These are phyloP conservation scores for Starmera caribaea DNA, from an alignment of 805 yeast genomes.

Conservation along the genomic window DNA sequence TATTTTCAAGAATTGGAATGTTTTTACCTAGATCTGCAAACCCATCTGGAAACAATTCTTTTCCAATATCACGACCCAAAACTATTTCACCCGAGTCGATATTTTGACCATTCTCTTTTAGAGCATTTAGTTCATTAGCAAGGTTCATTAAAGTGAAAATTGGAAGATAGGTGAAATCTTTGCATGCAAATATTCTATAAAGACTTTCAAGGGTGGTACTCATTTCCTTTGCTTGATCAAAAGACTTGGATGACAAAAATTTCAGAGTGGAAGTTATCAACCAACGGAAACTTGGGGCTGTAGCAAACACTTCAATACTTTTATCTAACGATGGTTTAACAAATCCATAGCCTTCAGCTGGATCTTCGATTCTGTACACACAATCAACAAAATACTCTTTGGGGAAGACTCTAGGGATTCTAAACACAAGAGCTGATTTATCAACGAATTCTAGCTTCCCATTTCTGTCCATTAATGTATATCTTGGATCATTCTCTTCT, in stretches of 20 bases:
- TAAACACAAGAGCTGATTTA: conserved; percentile 32
- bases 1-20: no score
- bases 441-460: conserved; percentile 48
- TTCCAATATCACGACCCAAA: no score
- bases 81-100: no score
- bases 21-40: no score
- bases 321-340: conserved; percentile 21
- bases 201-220: background rate
- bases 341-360: conserved; percentile 16
- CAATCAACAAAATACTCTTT: conserved; percentile 21
- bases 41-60: no score
- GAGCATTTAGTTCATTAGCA: no score
- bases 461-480: conserved; percentile 43
- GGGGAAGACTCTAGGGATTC: conserved; percentile 48
- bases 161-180: background rate
- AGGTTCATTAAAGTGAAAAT: no score
- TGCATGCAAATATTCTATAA: background rate
- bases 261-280: background rate
- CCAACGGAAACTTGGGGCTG: conserved; percentile 21
- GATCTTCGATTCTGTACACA: conserved; percentile 10
- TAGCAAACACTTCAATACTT: conserved; percentile 17
- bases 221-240: background rate
- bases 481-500: conserved; percentile 39
- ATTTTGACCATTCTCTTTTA: no score
- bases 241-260: background rate